Conservation (phyloP, 257 asterid genomes). For the Rhazya stricta region DNA sequence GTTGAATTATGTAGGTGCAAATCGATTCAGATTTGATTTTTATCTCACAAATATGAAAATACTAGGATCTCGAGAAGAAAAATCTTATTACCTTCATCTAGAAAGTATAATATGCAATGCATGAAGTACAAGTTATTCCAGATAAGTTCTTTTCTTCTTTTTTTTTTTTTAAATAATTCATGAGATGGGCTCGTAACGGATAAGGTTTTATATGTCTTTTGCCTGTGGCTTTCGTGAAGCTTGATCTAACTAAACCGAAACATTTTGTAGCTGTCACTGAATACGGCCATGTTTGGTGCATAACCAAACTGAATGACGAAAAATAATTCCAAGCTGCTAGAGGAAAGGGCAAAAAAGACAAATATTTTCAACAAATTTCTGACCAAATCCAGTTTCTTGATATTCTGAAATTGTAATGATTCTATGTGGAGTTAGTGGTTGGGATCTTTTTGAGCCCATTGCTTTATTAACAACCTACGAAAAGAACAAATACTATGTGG, state of each 20-base stretch:
- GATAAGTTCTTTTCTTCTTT: too few species aligned
- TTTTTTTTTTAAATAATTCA: too few species aligned
- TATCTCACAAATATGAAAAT: too few species aligned
- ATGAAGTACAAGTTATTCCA: too few species aligned
- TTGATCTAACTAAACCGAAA: not conserved
- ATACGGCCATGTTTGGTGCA: not conserved
- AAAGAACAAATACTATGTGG: not conserved
- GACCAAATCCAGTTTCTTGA: conserved; percentile 2
- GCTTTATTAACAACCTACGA: not conserved
- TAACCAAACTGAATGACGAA: not conserved
- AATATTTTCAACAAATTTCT: conserved; percentile 5
- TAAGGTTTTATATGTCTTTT: not conserved
- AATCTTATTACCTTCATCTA: too few species aligned
- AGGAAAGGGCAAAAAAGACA: not conserved
- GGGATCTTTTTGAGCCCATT: not conserved
- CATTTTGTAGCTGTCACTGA: not conserved
- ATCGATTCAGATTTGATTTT: too few species aligned
- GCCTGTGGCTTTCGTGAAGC: not conserved
- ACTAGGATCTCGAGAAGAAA: too few species aligned
- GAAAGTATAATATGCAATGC: too few species aligned
- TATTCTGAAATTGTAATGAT: not conserved
- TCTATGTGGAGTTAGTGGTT: not conserved
- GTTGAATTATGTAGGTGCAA: too few species aligned
- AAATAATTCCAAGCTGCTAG: not conserved
- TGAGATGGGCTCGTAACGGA: not conserved